Percentiles rank a stretch among this genome's conserved stretches.
Conservation (phyloP, 768 basidiomycete species). For the Mycena rebaudengoi region DNA sequence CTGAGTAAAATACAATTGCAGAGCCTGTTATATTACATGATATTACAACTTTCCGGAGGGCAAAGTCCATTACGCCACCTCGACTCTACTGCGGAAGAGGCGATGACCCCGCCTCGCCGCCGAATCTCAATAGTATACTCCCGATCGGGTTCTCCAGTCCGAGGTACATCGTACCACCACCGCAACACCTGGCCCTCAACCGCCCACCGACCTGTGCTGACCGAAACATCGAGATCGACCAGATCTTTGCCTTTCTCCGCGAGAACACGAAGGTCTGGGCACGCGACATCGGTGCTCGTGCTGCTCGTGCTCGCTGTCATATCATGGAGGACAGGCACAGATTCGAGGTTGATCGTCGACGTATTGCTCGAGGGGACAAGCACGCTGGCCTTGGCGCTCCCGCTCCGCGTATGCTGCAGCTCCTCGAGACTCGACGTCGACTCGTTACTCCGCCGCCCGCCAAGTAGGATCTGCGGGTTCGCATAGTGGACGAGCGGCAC, state of each 20-base stretch:
- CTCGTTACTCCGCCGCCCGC: constrained; percentile 24
- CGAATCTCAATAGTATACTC: constrained; percentile 50
- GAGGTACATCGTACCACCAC: constrained; percentile 64
- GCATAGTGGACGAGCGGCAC: constrained; percentile 92
- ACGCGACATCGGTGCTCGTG: constrained; percentile 16
- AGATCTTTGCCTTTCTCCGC: constrained; percentile 34
- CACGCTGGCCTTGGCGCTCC: constrained; percentile 7
- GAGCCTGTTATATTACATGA: constrained; percentile 18
- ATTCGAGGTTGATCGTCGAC: constrained; percentile 24
- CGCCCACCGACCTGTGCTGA: constrained; percentile 51
- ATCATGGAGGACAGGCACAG: neutral
- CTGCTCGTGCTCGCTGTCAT: constrained; percentile 28
- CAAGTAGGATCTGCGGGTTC: constrained; percentile 42
- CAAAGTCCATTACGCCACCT: constrained; percentile 10
- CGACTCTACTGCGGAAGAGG: neutral
- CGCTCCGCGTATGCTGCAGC: neutral
- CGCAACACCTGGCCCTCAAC: constrained; percentile 57
- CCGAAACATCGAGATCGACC: constrained; percentile 55
- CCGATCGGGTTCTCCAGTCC: constrained; percentile 36
- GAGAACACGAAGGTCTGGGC: constrained; percentile 24
- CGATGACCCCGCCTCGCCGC: constrained; percentile 40
- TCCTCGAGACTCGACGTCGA: constrained; percentile 4
- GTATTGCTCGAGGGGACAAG: constrained; percentile 15
- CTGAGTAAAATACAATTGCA: neutral
- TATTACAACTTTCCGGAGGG: constrained; percentile 22